phyloP scores from a whole-genome alignment of 2,329 filamentous ascomycete species.

The Falciphora oryzae region DNA sequence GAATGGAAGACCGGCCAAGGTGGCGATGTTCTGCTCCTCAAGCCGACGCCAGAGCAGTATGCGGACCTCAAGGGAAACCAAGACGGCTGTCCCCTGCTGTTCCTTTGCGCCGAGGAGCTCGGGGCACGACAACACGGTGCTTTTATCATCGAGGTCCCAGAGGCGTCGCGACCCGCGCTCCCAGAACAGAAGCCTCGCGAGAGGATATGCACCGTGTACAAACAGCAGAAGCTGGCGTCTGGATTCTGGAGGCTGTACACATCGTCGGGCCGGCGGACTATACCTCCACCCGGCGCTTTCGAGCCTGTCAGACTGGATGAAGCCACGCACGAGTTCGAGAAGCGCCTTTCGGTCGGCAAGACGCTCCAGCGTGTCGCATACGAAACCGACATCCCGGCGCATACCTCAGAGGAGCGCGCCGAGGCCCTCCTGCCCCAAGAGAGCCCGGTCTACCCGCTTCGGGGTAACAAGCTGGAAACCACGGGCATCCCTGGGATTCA shows the following conservation, averaged over 20 bases:
- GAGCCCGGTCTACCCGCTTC: constrained; percentile 7
- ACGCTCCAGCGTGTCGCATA: constrained; percentile 7
- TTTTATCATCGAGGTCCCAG: constrained; percentile 7
- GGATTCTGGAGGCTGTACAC: constrained; percentile 8
- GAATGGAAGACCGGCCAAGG: constrained; percentile 20
- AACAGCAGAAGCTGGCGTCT: constrained; percentile 4
- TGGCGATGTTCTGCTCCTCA: constrained; percentile 13
- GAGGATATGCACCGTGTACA: constrained; percentile 1
- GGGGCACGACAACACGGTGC: constrained; percentile 5
- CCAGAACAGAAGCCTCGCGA: constrained; percentile 1
- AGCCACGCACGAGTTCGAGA: constrained; percentile 3
- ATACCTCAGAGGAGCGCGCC: constrained; percentile 4
- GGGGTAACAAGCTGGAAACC: constrained; percentile 4
- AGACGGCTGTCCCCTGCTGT: constrained; percentile 6
- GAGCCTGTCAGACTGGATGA: neutral
- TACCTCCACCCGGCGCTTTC: neutral
- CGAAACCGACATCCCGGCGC: constrained; percentile 8
- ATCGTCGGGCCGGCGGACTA: neutral
- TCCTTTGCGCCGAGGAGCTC: constrained; percentile 6
- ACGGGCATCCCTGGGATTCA: constrained; percentile 3
- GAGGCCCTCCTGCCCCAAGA: constrained; percentile 3
- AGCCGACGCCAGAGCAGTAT: constrained; percentile 7
- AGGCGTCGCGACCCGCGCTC: constrained; percentile 6
- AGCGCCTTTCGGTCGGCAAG: neutral
- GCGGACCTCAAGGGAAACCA: constrained; percentile 3